Percentiles rank a stretch among this genome's conserved stretches.
Evolutionary conservation across 2,329 filamentous ascomycete species (phyloP).

Genomic region (Colletotrichum trifolii): DNA sequence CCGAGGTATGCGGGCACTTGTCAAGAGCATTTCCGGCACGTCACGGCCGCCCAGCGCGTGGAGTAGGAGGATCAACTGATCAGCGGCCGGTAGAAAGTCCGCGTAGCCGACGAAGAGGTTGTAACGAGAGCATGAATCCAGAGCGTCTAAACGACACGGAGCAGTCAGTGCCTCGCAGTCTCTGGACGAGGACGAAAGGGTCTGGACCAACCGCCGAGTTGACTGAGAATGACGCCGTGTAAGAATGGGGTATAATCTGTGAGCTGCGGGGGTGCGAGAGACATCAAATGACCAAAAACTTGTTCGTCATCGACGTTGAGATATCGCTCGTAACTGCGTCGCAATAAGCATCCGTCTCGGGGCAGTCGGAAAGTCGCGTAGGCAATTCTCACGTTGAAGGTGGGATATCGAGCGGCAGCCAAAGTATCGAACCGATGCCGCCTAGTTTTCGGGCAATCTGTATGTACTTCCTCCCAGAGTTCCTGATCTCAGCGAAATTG

Average conservation of each 20-base stretch:
- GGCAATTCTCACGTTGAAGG: slow-evolving; percentile 46
- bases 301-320: slow-evolving; percentile 47
- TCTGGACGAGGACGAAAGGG: not conserved
- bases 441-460: slow-evolving; percentile 46
- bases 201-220: slow-evolving; percentile 11
- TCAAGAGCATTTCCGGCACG: slow-evolving; percentile 41
- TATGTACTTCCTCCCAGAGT: slow-evolving; percentile 48
- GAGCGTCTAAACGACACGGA: not conserved
- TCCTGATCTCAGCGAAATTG: slow-evolving; percentile 43
- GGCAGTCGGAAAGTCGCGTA: not conserved
- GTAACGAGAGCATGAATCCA: slow-evolving; percentile 33
- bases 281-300: slow-evolving; percentile 43
- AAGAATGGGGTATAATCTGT: slow-evolving; percentile 39
- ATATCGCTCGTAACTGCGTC: slow-evolving; percentile 46
- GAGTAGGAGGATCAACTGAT: slow-evolving; percentile 43
- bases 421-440: slow-evolving; percentile 44
- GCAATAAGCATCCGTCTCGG: not conserved
- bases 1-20: slow-evolving; percentile 38
- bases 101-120: slow-evolving; percentile 42
- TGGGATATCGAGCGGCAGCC: slow-evolving; percentile 46
- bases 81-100: slow-evolving; percentile 40
- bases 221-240: slow-evolving; percentile 39
- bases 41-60: slow-evolving; percentile 35
- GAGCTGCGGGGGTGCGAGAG: slow-evolving; percentile 33
- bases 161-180: not conserved